Conservation (phyloP, 208 protist genomes). For the Trypanosoma lewisi region DNA sequence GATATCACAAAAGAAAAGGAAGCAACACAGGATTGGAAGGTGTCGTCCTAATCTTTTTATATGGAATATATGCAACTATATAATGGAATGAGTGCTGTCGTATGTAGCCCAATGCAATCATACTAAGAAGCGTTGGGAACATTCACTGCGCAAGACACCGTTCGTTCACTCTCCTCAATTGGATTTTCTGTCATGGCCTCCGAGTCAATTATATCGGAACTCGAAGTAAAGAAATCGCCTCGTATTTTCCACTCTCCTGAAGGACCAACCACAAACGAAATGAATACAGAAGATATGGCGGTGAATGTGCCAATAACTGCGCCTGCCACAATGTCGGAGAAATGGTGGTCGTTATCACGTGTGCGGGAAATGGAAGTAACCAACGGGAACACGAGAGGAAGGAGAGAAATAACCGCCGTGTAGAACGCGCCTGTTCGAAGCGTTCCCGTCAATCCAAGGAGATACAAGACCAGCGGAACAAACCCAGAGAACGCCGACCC, state of each 20-base stretch:
- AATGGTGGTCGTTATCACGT: constrained; percentile 47
- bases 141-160: neutral
- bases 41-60: no score
- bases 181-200: neutral
- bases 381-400: constrained; percentile 23
- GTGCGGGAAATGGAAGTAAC: constrained; percentile 38
- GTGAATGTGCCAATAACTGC: constrained; percentile 29
- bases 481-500: constrained; percentile 47
- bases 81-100: no score
- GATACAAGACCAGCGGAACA: constrained; percentile 36
- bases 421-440: constrained; percentile 6
- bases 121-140: neutral
- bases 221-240: neutral
- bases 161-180: neutral
- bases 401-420: constrained; percentile 5
- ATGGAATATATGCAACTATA: no score
- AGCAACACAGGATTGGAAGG: no score
- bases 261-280: constrained; percentile 2
- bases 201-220: neutral
- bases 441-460: constrained; percentile 23
- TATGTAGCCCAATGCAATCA: no score
- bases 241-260: neutral
- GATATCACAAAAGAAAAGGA: no score
- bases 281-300: constrained; percentile 32
- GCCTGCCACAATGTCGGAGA: constrained; percentile 39